Base-by-base conservation (phyloP, 177 flowering plant genomes). In the Vitis hybrid region DNA sequence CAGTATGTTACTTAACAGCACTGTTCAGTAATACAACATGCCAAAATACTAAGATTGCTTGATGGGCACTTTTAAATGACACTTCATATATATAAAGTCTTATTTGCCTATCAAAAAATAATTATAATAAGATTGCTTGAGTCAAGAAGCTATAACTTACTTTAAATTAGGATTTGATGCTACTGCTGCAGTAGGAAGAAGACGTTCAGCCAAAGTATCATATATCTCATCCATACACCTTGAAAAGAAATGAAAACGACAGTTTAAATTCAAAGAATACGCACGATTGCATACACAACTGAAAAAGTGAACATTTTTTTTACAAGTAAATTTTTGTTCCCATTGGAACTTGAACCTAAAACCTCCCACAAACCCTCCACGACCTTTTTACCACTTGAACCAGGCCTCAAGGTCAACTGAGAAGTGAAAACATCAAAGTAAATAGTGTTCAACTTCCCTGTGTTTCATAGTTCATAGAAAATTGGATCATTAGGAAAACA, bases 151-250 rank as follows among this genome's bases (percentile, higher is more conserved):
- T 60, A 12, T 50, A 72, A 84, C 90, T 84, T 78, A 88, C 93
- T 85, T 88, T 13, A 19, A 59, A 71, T 79, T 68, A n/a, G 86
- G 72, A 74, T 78, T 78, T 51, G 86, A 77, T 67, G 77, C 75
- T 6, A 67, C 80, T 71, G 89, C 81, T 56, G 85, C 86, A 31
- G 81, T 70, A 50, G 88, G 84, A 73, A 82, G 68, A 67, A 88
- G 74, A 60, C 83, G 89, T 73, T 76, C 70, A 10, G 88, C 93
- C 81, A 87, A 81, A 68, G 74, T 53, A 81, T 87, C 83, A 72
- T 85, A 88, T 68, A 88, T 70, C 55, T 87, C 90, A 62, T 80
- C 85, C 79, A 87, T 84, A 70, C 65, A 67, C 66, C 90, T 88
- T 60, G 34, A 75, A 69, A 71, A 73, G 53, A 65, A 57, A 53